Base-by-base conservation (phyloP, 441 rosid genomes). In the Kokia cookei region DNA sequence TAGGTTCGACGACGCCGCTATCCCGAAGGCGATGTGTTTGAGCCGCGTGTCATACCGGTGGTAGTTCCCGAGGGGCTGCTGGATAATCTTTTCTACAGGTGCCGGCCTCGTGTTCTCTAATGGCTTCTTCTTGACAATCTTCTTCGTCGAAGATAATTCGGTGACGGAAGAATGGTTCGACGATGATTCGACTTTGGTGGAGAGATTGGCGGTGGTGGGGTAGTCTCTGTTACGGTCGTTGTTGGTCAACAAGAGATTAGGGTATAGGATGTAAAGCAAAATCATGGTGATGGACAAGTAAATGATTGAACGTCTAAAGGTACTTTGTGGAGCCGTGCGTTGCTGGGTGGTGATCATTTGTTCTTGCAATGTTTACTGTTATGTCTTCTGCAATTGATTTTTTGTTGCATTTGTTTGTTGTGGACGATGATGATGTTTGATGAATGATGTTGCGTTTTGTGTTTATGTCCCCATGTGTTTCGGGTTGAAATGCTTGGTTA, bases 21-120 rank as follows among this genome's bases (percentile, higher is more conserved):
- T 88, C 22, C 98, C 95, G 15, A 93, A 93, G 11, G 85, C 93
- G 12, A 95, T 57, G 83, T 93, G 97, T 53, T 85, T 86, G n/a
- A 91, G 80, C 47, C 84, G 77, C 0, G 97, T 91, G 65, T 85
- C 76, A 47, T 74, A 79, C 55, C 74, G 58, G 5, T 77, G 70
- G 2, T 83, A 67, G 14, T 65, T 73, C 2, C 32, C 75, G 0
- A 82, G 83, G 65, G 72, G 7, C 0, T 83, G 67, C 14, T 54
- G 62, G 5, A 8, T 10, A 19, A 1, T 29, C 12, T 77, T 48
- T 22, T 47, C 71, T 37, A 32, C 71, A 27, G 43, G 65, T 0
- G 53, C 2, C 0, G 37, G 76, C 4, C 54, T 70, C 47, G 66
- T 53, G 51, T 71, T 73, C 5, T 58, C 59, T 57, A 47, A 22